phyloP scores from a whole-genome alignment of 202 grass and related monocot species.

The Elaeis oleifera region DNA sequence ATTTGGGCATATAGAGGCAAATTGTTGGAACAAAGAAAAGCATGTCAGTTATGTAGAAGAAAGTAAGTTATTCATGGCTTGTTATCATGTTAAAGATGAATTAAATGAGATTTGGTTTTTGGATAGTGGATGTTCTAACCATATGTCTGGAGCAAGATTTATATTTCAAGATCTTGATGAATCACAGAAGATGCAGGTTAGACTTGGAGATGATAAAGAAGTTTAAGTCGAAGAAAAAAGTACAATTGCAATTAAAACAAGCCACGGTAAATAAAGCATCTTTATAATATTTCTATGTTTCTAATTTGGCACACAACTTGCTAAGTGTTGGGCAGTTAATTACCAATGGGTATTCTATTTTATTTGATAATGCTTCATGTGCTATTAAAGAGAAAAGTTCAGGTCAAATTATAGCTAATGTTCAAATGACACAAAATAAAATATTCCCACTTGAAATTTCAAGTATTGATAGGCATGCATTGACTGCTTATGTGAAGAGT shows the following conservation, averaged over 20 bases:
- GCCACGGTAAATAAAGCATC: neutral
- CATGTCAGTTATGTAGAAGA: no score
- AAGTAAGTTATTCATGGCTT: no score
- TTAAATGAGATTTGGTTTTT: neutral
- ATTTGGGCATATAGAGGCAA: no score
- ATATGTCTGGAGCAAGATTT: neutral
- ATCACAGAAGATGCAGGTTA: neutral
- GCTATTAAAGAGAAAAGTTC: neutral
- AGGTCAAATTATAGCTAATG: neutral
- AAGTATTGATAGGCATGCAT: neutral
- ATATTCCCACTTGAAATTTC: neutral
- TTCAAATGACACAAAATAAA: constrained; percentile 6
- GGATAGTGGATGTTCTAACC: neutral
- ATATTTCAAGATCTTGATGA: neutral
- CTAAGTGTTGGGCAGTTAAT: neutral
- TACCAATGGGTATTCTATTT: neutral
- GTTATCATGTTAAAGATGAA: no score
- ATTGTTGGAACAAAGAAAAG: no score
- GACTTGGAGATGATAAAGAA: neutral
- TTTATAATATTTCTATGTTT: neutral
- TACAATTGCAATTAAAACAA: neutral
- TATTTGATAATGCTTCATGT: neutral
- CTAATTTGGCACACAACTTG: neutral
- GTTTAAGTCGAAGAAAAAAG: neutral
- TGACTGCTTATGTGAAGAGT: neutral